phyloP scores from a whole-genome alignment of 108 stramenopile species.

The Schizochytrium sp. region DNA sequence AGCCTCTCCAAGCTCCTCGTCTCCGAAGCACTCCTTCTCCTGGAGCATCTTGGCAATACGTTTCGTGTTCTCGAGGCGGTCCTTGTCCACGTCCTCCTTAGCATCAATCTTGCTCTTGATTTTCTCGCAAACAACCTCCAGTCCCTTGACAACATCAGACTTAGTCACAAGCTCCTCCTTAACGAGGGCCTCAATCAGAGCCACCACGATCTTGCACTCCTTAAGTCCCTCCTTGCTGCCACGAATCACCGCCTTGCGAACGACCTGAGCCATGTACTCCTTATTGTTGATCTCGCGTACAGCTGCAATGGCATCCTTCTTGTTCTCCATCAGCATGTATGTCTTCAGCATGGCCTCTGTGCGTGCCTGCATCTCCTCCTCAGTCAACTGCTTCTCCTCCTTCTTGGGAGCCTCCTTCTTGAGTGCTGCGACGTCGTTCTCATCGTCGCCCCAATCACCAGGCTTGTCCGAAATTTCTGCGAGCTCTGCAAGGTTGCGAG shows the following conservation, averaged over 20 bases:
- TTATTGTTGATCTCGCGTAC: slow-evolving; percentile 9
- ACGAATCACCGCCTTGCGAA: slow-evolving; percentile 13
- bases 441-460: slow-evolving; percentile 1
- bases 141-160: slow-evolving; percentile 4
- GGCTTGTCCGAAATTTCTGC: not conserved
- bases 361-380: slow-evolving; percentile 49
- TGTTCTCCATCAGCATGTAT: slow-evolving; percentile 58
- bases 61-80: slow-evolving; percentile 2
- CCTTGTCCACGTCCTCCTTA: not conserved
- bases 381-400: not conserved
- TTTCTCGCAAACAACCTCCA: slow-evolving; percentile 25
- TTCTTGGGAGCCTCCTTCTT: not conserved
- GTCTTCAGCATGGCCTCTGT: slow-evolving; percentile 59
- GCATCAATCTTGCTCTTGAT: slow-evolving; percentile 5
- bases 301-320: slow-evolving; percentile 42
- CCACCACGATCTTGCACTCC: slow-evolving; percentile 49
- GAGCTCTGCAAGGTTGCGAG: slow-evolving; percentile 3
- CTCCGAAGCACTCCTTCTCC: not conserved
- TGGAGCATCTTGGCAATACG: slow-evolving; percentile 22
- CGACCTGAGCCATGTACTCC: slow-evolving; percentile 52
- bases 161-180: not conserved
- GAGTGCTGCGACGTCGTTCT: not conserved
- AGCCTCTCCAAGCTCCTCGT: not conserved
- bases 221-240: slow-evolving; percentile 39
- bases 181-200: slow-evolving; percentile 31